Evolutionary conservation across 2,329 filamentous ascomycete species (phyloP).

Genomic region (Colletotrichum camelliae): DNA sequence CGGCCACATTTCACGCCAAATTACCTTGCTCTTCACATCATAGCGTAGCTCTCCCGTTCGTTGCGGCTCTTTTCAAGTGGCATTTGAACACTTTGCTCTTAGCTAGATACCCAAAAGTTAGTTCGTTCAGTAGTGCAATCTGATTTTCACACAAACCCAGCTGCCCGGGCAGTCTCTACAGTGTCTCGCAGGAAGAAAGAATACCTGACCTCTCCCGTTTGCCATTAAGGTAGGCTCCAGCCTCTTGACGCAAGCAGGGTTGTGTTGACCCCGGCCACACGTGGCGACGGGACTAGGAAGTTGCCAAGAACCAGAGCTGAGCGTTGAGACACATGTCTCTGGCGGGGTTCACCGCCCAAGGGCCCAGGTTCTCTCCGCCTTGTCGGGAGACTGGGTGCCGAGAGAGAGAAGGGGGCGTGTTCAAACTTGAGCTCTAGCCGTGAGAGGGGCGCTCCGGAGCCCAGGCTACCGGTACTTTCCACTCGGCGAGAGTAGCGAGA

Average conservation of each 20-base stretch:
- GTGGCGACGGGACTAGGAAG: not conserved
- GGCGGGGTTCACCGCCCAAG: not conserved
- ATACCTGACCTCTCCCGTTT: not conserved
- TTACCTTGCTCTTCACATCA: not conserved
- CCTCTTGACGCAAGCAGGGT: not conserved
- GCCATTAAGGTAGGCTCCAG: not conserved
- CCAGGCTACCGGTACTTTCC: not conserved
- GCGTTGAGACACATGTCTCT: slow-evolving; percentile 5
- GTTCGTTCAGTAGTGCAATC: not conserved
- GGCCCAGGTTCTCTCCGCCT: not conserved
- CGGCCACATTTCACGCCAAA: not conserved
- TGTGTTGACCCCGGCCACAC: not conserved
- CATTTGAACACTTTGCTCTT: not conserved
- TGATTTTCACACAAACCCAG: not conserved
- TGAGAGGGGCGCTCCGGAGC: not conserved
- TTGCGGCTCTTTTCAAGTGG: not conserved
- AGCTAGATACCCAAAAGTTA: not conserved
- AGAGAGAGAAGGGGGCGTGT: not conserved
- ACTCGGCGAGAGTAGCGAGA: not conserved
- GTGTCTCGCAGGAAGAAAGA: not conserved
- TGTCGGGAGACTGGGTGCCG: not conserved
- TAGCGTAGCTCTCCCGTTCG: not conserved
- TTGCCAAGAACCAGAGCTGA: not conserved
- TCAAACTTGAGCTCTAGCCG: not conserved
- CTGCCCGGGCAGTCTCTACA: not conserved